Base-by-base conservation (phyloP, 1,284 basidiomycete genomes). In the Cutaneotrichosporon cyanovorans region DNA sequence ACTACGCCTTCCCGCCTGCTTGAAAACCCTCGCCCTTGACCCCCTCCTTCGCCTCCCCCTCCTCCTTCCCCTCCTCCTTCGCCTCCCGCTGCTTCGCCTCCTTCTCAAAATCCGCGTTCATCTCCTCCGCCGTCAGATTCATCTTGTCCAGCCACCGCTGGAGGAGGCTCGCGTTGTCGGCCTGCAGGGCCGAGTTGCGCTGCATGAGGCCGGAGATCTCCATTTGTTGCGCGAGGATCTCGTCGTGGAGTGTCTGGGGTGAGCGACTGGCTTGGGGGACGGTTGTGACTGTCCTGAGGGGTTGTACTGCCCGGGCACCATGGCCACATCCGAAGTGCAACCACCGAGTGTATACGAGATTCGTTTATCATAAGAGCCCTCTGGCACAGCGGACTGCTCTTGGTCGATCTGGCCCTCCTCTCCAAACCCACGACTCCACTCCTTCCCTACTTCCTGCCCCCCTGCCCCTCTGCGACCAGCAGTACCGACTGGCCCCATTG, bases 81-180 rank as follows among this genome's bases (percentile, higher is more conserved):
- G 32, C 36, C 16, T 37, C 18, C 37, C 42, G 20, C 18, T 46
- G 32, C n/a, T 30, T 30, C 3, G 42, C 40, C 46, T 72, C 70
- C 38, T 59, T 53, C 48, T 72, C 70, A 49, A 71, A 70, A 30
- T 65, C 85, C 59, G 87, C 86, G 72, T 98, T 97, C 86, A 98
- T 89, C 74, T 83, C 83, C 68, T 92, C 89, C 5, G 85, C 93
- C 62, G 92, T 90, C 14, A 80, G 76, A 63, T 95, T 89, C 75
- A 95, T 95, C 58, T 85, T 84, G 66, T 96, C 91, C 20, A 96
- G 76, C 91, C 91, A 96, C 15, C 91, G 82, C 67, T 96, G 89
- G 1, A 98, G 77, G 34, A 98, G 78, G 58, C 85, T 85, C 16
- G 92, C 91, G 62, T 98, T 98, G 71, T 98, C 93, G 61, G 84